Evolutionary conservation across 2,329 filamentous ascomycete species (phyloP), one percentile per base, ranked within the genome.

Genomic region (Pyricularia sp.): DNA sequence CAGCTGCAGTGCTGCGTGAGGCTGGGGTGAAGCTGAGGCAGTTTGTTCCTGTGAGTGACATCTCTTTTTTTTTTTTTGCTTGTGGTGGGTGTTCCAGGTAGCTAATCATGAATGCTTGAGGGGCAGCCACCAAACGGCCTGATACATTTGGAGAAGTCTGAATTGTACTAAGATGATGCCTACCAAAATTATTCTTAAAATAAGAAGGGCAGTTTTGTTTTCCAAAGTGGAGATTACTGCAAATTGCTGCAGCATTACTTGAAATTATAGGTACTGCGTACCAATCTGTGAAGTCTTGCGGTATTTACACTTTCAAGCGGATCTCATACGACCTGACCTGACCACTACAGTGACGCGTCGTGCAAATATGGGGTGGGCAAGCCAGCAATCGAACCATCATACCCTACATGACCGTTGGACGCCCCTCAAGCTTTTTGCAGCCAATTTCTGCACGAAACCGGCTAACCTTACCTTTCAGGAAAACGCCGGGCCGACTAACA

Each of bases 21-120:
- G 92, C 92, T 7, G 93, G 93, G 0, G 90, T 97, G 22, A 84
- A 83, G 67, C 77, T 99, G 71, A 84, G 94, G 70, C 93, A 97
- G 75, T 97, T 96, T 73, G 88, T 87, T 68, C 91, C 91, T 67
- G 90, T 93, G 75, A 78, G 87, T 83, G 28, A 30, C 1, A 35
- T 35, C 33, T 35, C 13, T 59, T 61, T 57, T 22, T 44, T 16
- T 30, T 63, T 28, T 12, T 30, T 68, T 55, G 65, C 64, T 49
- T 64, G 53, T 66, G 64, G 65, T 65, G 63, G 35, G n/a, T 63
- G 26, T 16, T 13, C 63, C 9, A 64, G 60, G 6, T 68, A 62
- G 66, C 49, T 26, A 55, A 35, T 33, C 24, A 26, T 16, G n/a
- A 28, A n/a, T 13, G 26, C 31, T 33, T 65, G 49, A 33, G 31